Percentiles rank a stretch among this genome's conserved stretches.
Conservation (phyloP, 805 yeast species). For the Zygosaccharomyces lentus region DNA sequence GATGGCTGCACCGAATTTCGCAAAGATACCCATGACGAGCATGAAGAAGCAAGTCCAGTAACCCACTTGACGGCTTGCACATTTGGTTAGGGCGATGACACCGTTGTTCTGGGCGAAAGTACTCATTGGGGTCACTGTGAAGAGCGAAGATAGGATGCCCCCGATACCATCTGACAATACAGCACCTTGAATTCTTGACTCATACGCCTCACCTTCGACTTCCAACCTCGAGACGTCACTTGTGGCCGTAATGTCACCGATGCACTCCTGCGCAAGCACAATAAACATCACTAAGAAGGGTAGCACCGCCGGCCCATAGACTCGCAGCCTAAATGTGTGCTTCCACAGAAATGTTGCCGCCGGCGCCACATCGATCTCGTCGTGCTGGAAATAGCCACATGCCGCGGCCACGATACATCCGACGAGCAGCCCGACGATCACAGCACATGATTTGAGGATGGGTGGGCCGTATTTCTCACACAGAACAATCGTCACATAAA, state of each 20-base stretch:
- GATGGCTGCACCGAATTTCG: conserved; percentile 86
- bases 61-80: conserved; percentile 81
- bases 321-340: conserved; percentile 67
- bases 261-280: conserved; percentile 85
- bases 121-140: conserved; percentile 85
- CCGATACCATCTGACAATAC: conserved; percentile 83
- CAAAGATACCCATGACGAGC: conserved; percentile 79
- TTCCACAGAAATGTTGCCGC: conserved; percentile 85
- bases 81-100: conserved; percentile 85
- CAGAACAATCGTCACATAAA: conserved; percentile 65
- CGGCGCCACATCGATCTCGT: conserved; percentile 64
- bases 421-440: conserved; percentile 73
- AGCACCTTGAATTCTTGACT: conserved; percentile 89
- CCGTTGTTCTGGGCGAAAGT: conserved; percentile 96
- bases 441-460: conserved; percentile 91
- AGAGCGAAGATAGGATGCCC: conserved; percentile 69
- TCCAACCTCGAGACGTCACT: conserved; percentile 84
- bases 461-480: conserved; percentile 91
- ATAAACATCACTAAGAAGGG: conserved; percentile 82
- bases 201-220: conserved; percentile 77
- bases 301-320: conserved; percentile 81
- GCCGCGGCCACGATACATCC: conserved; percentile 95
- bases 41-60: conserved; percentile 78
- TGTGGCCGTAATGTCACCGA: conserved; percentile 93
- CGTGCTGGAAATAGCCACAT: conserved; percentile 67